Conservation (phyloP, 2,329 filamentous ascomycete species). For the Fusarium zealandicum region DNA sequence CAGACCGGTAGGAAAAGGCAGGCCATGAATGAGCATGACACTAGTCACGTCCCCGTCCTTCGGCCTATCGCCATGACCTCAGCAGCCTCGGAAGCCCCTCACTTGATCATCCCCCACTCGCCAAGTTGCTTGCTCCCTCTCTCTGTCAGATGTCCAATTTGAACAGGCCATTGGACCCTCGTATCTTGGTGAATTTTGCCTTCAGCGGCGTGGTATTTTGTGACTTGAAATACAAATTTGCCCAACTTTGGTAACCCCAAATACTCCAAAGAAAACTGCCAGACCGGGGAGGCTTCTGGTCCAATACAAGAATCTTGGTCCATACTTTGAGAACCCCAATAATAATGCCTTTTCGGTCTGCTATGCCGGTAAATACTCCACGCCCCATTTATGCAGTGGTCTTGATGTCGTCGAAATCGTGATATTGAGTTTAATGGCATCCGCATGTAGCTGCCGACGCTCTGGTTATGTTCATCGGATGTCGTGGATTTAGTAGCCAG, state of each 20-base stretch:
- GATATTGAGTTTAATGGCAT: conserved; percentile 30
- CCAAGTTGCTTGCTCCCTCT: not conserved
- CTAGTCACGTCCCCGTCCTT: conserved; percentile 11
- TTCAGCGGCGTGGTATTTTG: conserved; percentile 39
- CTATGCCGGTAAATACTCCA: conserved; percentile 38
- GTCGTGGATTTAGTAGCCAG: conserved; percentile 23
- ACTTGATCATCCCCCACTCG: conserved; percentile 14
- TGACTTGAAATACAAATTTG: conserved; percentile 34
- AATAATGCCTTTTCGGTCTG: conserved; percentile 36
- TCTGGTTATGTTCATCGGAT: conserved; percentile 11
- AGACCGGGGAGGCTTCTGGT: conserved; percentile 33
- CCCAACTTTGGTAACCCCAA: conserved; percentile 31
- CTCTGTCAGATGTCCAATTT: not conserved
- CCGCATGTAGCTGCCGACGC: conserved; percentile 18
- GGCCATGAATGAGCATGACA: conserved; percentile 19
- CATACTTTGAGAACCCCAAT: conserved; percentile 36
- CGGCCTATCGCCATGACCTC: conserved; percentile 28
- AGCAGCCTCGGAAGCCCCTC: conserved; percentile 23
- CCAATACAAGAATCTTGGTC: conserved; percentile 32
- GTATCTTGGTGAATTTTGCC: conserved; percentile 31
- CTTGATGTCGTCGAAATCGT: conserved; percentile 43
- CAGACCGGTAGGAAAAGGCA: conserved; percentile 28
- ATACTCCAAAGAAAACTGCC: conserved; percentile 39
- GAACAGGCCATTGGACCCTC: not conserved
- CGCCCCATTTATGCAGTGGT: conserved; percentile 39